Evolutionary conservation across 2,329 filamentous ascomycete species (phyloP).

Genomic region (Aspergillus phoenicis): DNA sequence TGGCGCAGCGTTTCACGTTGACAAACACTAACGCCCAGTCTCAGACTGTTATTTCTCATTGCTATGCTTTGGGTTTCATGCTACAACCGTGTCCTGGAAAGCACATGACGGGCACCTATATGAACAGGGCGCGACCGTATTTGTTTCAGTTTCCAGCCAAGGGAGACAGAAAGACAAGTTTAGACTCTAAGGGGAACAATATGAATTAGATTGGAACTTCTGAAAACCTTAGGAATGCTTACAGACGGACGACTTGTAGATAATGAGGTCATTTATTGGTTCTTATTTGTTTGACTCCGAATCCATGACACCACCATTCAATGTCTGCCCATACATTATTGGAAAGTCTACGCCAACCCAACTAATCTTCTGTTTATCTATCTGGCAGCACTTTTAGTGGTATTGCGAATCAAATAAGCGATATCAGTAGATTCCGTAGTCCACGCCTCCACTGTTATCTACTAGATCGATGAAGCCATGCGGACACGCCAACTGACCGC

Average conservation of each 20-base stretch:
- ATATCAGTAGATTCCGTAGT: not conserved
- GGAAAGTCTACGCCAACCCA: not conserved
- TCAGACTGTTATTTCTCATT: not conserved
- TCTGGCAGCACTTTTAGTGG: not conserved
- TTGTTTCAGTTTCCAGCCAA: not conserved
- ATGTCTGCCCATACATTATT: too few relatives aligned
- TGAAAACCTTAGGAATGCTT: too few relatives aligned
- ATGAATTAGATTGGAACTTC: not conserved
- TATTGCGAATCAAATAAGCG: not conserved
- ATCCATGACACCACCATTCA: too few relatives aligned
- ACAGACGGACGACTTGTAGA: not conserved
- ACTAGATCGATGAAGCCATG: too few relatives aligned
- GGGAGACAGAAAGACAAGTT: not conserved
- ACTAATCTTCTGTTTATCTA: not conserved
- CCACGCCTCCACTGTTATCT: not conserved
- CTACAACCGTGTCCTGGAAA: not conserved
- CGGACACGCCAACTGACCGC: slow-evolving; percentile 6
- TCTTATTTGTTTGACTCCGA: too few relatives aligned
- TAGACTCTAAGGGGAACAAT: too few relatives aligned
- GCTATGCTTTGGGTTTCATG: not conserved
- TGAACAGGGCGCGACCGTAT: not conserved
- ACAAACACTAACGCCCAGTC: not conserved
- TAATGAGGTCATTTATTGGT: too few relatives aligned
- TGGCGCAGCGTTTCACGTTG: not conserved
- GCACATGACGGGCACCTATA: not conserved